Evolutionary conservation across 345 rosid genomes (phyloP), one percentile per base, ranked within the genome.

Genomic region (Erysimum cheiranthoides): DNA sequence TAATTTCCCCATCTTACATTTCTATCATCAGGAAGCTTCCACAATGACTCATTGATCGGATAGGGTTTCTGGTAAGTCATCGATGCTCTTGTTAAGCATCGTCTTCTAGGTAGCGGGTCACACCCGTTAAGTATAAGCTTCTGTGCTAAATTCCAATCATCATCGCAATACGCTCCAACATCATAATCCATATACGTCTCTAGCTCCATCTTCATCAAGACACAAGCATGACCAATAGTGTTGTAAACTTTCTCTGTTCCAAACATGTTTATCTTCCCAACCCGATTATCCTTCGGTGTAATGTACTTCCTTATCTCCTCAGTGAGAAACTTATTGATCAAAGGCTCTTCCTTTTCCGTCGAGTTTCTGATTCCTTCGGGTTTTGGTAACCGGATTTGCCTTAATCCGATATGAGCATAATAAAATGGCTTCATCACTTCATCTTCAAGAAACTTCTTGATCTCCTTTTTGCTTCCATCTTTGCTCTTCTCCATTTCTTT

Each of bases 101-200:
- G 71, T 68, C 97, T 84, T 61, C 93, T 82, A 0, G 97, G 98
- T 74, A 94, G 74, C 1, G 97, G 96, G 81, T 91, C 98, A 27
- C 97, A 88, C 14, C 95, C 95, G 0, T 62, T 52, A 38, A 90
- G 51, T 88, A 89, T 82, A 17, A 94, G 90, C 83, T 78, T 91
- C 80, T 94, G 98, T 27, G 90, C 93, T 17, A 85, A 60, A 49
- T 81, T 85, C 97, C 98, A 94, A 46, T 91, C 96, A 61, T 91
- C 96, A 47, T 87, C 83, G 30, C 98, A 92, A 50, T 74, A 91
- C 0, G 97, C 88, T 18, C 98, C 96, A 46, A 94, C 82, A 53
- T 94, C 94, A 58, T 88, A 91, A 34, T 86, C 96, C 98, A 94
- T 91, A 79, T 88, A 94, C 61, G 89, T 87, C 71, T 90, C 89